A percentile compares a stretch with the other conserved stretches of the same genome.
phyloP scores from a whole-genome alignment of 208 protist genomes.

The Balamuthia mandrillaris region DNA sequence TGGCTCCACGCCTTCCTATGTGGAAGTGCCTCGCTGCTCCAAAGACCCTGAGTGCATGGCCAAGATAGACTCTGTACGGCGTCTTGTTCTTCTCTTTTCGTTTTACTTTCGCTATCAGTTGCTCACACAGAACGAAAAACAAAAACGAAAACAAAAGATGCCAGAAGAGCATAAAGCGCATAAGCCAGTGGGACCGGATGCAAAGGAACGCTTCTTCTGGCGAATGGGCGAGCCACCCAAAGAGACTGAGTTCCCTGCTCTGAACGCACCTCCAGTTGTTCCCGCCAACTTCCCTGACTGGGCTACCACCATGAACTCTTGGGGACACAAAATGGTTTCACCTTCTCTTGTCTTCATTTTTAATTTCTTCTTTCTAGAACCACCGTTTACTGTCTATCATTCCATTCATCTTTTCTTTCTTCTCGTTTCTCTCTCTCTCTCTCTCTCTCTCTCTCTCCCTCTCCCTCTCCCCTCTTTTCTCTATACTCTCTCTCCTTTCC shows the following conservation, averaged over 20 bases:
- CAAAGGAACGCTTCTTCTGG: conserved; percentile 77
- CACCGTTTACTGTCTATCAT: not conserved
- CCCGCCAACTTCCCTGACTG: conserved; percentile 37
- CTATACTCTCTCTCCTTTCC: not conserved
- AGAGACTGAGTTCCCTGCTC: conserved; percentile 55
- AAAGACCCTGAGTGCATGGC: not conserved
- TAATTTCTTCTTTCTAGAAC: not conserved
- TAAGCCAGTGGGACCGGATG: conserved; percentile 54
- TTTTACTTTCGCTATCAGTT: conserved; percentile 28
- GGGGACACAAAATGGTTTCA: conserved; percentile 11
- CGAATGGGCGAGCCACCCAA: conserved; percentile 64
- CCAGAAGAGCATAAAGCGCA: conserved; percentile 47
- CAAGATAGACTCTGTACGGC: not conserved
- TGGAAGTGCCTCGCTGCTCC: conserved; percentile 38
- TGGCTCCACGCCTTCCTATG: conserved; percentile 63
- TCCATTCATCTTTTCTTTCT: not conserved
- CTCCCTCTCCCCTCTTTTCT: not conserved
- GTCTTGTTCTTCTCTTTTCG: not conserved
- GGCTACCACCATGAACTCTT: conserved; percentile 51
- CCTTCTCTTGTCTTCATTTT: not conserved
- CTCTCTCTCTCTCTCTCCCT: too few relatives aligned
- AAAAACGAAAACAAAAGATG: conserved; percentile 37
- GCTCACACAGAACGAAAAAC: conserved; percentile 39
- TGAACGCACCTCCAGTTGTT: conserved; percentile 53
- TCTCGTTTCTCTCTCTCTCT: not conserved